phyloP scores from a whole-genome alignment of 805 yeast genomes.

The Metschnikowia bowlesiae region DNA sequence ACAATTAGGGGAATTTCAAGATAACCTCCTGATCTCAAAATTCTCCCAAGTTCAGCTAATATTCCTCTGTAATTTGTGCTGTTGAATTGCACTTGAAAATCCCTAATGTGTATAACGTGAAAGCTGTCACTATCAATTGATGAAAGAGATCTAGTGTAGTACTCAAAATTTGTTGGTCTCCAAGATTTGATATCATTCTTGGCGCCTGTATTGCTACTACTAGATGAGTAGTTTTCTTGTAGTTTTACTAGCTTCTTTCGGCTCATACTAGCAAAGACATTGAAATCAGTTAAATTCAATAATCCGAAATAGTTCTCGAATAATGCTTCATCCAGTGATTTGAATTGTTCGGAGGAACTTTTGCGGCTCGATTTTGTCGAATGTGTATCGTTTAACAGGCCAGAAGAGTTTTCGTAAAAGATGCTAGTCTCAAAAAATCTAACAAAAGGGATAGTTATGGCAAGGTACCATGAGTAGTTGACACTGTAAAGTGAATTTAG shows the following conservation, averaged over 20 bases:
- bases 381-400: neutral
- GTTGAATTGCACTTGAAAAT: constrained; percentile 30
- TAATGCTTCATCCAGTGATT: constrained; percentile 8
- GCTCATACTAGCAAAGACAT: constrained; percentile 6
- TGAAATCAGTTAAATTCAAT: constrained; percentile 9
- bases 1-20: constrained; percentile 28
- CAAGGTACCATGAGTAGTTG: constrained; percentile 36
- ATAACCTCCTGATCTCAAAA: constrained; percentile 32
- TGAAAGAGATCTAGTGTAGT: constrained; percentile 18
- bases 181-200: neutral
- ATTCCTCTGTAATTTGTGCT: constrained; percentile 22
- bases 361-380: neutral
- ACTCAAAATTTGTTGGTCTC: constrained; percentile 17
- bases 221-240: constrained; percentile 4
- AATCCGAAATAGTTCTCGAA: constrained; percentile 6
- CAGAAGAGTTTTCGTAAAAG: constrained; percentile 21
- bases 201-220: neutral
- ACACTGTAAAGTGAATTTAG: constrained; percentile 32
- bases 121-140: constrained; percentile 27
- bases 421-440: constrained; percentile 31
- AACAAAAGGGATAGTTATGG: constrained; percentile 34
- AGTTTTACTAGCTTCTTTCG: constrained; percentile 11
- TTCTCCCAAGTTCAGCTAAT: constrained; percentile 31
- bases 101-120: constrained; percentile 35
- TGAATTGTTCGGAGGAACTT: constrained; percentile 2